These are phyloP conservation scores for Agrocybe pediades DNA, from an alignment of 768 basidiomycete species.

Conservation along the genomic window DNA sequence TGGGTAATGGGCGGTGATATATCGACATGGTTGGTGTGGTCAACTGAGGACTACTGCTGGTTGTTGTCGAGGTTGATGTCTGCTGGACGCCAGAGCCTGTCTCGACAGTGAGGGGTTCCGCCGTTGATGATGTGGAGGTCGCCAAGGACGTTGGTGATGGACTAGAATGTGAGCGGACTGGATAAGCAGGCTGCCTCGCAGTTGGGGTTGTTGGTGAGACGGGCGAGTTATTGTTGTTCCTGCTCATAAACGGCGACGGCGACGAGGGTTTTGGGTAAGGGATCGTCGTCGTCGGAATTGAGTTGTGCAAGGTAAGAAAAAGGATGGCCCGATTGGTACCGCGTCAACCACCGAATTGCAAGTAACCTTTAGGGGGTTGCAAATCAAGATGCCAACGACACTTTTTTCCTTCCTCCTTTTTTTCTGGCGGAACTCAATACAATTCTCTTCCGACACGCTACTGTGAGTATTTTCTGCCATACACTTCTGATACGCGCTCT, in stretches of 20 bases:
- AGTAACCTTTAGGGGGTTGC: too few species aligned
- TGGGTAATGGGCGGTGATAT: conserved; percentile 63
- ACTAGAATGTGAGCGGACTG: too few species aligned
- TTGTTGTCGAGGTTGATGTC: background rate
- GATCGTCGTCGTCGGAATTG: background rate
- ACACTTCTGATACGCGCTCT: background rate
- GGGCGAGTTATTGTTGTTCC: background rate
- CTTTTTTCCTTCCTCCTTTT: background rate
- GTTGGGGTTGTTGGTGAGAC: too few species aligned
- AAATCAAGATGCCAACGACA: background rate
- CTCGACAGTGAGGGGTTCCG: background rate
- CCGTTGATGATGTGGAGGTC: background rate
- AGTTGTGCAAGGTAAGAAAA: background rate
- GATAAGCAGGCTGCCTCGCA: too few species aligned
- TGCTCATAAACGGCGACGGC: background rate
- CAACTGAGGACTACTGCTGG: background rate
- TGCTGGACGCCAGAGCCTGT: background rate
- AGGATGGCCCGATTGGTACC: background rate
- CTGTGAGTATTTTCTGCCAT: background rate
- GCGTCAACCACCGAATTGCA: background rate
- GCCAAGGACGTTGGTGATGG: too few species aligned
- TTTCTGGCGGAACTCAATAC: background rate
- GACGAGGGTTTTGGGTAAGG: too few species aligned
- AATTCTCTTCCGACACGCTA: too few species aligned
- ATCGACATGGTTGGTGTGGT: conserved; percentile 29